Evolutionary conservation across 345 rosid genomes (phyloP).

Genomic region (Brassica nigra): DNA sequence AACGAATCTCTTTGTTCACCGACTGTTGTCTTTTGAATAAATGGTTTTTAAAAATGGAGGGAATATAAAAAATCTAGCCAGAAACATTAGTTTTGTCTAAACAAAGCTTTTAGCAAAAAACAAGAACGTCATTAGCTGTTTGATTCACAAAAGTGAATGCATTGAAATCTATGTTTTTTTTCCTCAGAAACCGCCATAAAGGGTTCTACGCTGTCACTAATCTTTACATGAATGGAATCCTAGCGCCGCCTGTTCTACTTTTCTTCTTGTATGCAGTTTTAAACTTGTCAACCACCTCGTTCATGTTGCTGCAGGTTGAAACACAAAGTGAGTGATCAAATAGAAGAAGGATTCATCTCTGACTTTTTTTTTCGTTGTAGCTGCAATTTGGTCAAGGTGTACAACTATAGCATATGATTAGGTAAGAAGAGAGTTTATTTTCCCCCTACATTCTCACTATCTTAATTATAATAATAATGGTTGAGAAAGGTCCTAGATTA

Average conservation of each 20-base stretch:
- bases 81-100: neutral
- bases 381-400: neutral
- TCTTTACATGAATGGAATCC: slow-evolving; percentile 65
- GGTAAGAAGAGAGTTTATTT: neutral
- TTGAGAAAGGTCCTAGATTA: slow-evolving; percentile 14
- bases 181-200: neutral
- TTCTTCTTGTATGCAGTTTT: slow-evolving; percentile 82
- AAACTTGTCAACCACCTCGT: slow-evolving; percentile 88
- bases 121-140: neutral
- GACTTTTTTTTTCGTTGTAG: neutral
- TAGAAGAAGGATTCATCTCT: neutral
- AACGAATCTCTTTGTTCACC: neutral
- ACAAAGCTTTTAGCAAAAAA: neutral
- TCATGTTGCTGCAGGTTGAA: slow-evolving; percentile 73
- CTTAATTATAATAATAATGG: slow-evolving; percentile 4
- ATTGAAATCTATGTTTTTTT: neutral
- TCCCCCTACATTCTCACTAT: slow-evolving; percentile 6
- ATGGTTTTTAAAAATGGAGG: neutral
- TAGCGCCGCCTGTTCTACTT: slow-evolving; percentile 54
- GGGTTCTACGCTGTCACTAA: slow-evolving; percentile 8
- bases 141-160: slow-evolving; percentile 14
- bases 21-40: slow-evolving; percentile 6
- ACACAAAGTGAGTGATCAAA: slow-evolving; percentile 9
- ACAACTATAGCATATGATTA: neutral
- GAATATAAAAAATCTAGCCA: neutral